Conservation (phyloP, 768 basidiomycete species). For the Lactarius quietus region DNA sequence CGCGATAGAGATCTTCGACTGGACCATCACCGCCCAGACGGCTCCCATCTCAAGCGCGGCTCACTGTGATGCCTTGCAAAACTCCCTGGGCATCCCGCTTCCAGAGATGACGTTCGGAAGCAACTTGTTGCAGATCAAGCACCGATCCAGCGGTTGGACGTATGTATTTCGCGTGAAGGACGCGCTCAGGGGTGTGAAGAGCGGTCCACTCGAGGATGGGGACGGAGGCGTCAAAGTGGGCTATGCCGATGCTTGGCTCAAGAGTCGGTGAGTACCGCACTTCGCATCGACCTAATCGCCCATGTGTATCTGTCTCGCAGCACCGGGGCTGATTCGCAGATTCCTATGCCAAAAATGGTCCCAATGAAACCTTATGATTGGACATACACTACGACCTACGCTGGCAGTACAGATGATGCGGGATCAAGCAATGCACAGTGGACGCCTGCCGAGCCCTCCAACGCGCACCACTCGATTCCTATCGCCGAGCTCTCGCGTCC, state of each 20-base stretch:
- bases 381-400: constrained; percentile 92
- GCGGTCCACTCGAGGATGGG: no score
- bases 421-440: constrained; percentile 38
- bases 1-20: no score
- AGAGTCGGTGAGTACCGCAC: constrained; percentile 61
- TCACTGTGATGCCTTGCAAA: no score
- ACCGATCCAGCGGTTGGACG: no score
- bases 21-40: no score
- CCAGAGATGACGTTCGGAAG: no score
- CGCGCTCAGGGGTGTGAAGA: no score
- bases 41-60: no score
- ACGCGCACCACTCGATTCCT: constrained; percentile 75
- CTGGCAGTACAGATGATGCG: constrained; percentile 48
- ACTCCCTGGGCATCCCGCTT: no score
- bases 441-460: constrained; percentile 53
- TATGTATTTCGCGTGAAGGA: no score
- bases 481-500: constrained; percentile 79
- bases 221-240: no score
- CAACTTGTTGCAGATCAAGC: no score
- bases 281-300: background rate
- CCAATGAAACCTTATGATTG: constrained; percentile 91
- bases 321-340: constrained; percentile 58
- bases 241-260: constrained; percentile 41
- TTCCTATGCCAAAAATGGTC: constrained; percentile 68
- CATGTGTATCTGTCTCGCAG: constrained; percentile 51